Percentiles rank a stretch among this genome's conserved stretches.
phyloP scores from a whole-genome alignment of 2,329 filamentous ascomycete species.

The Xylariaceae sp. region DNA sequence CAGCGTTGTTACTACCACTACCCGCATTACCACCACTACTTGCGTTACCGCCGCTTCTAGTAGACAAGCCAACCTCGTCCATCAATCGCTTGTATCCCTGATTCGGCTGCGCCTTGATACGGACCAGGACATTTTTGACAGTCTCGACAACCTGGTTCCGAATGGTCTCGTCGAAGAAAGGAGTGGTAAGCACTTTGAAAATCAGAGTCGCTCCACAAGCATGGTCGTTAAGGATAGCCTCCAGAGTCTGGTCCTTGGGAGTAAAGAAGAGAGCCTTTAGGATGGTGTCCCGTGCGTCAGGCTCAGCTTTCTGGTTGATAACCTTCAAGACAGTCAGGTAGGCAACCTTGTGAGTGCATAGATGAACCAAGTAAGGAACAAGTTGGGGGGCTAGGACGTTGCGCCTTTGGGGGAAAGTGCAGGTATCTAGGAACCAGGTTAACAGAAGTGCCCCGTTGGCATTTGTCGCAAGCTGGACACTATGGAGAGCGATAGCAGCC shows the following conservation, averaged over 20 bases:
- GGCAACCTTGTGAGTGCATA: conserved; percentile 98
- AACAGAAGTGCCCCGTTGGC: conserved; percentile 89
- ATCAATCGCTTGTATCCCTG: conserved; percentile 98
- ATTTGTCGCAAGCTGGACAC: conserved; percentile 92
- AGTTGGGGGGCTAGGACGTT: conserved; percentile 88
- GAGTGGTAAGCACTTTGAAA: conserved; percentile 96
- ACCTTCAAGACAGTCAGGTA: conserved; percentile 97
- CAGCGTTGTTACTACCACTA: not conserved
- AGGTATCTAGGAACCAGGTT: conserved; percentile 98
- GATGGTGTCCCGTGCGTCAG: conserved; percentile 84
- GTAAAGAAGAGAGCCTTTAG: conserved; percentile 91
- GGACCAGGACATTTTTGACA: conserved; percentile 79
- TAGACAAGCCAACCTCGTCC: conserved; percentile 93
- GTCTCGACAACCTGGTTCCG: conserved; percentile 85
- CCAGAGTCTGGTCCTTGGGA: conserved; percentile 75
- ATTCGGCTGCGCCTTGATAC: conserved; percentile 86
- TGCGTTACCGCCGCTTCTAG: conserved; percentile 44
- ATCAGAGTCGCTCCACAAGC: conserved; percentile 91
- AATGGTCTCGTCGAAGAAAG: conserved; percentile 92
- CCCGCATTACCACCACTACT: conserved; percentile 3
- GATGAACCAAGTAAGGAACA: conserved; percentile 85
- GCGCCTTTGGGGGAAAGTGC: conserved; percentile 86
- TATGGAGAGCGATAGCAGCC: conserved; percentile 90
- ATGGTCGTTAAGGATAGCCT: conserved; percentile 86
- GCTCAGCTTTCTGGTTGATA: conserved; percentile 94